phyloP scores from a whole-genome alignment of 2,329 filamentous ascomycete species.

The Pestalotiopsis sp. region DNA sequence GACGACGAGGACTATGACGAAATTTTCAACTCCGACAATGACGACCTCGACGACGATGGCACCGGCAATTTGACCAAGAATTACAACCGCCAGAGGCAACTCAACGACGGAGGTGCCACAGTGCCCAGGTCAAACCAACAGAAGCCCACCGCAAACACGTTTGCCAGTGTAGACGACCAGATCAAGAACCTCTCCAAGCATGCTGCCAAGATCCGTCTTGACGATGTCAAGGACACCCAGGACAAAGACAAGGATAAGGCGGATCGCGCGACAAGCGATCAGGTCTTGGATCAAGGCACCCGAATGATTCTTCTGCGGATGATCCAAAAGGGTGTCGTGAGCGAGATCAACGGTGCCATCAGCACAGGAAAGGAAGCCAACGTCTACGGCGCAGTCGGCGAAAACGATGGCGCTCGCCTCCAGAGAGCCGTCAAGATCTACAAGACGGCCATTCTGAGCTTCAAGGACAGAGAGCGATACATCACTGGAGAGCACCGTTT shows the following conservation, averaged over 20 bases:
- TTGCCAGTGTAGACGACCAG: constrained; percentile 82
- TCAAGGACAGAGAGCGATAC: constrained; percentile 97
- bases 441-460: constrained; percentile 96
- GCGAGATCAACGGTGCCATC: constrained; percentile 91
- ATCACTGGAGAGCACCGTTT: constrained; percentile 95
- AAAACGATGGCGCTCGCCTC: constrained; percentile 56
- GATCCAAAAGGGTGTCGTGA: constrained; percentile 88
- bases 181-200: constrained; percentile 83
- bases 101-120: constrained; percentile 52
- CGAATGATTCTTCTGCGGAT: constrained; percentile 95
- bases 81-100: constrained; percentile 81
- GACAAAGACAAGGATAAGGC: constrained; percentile 79
- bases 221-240: constrained; percentile 60
- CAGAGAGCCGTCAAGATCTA: constrained; percentile 97
- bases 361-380: constrained; percentile 98
- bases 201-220: constrained; percentile 82
- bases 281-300: constrained; percentile 91
- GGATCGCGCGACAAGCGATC: constrained; percentile 90
- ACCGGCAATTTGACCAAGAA: constrained; percentile 78
- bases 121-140: constrained; percentile 76
- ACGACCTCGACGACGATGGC: constrained; percentile 46
- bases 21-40: constrained; percentile 43
- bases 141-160: constrained; percentile 78
- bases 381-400: constrained; percentile 85
- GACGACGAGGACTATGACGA: constrained; percentile 41